These are phyloP conservation scores for Dioscorea alata DNA, from an alignment of 106 monocot genomes.

Conservation along the genomic window DNA sequence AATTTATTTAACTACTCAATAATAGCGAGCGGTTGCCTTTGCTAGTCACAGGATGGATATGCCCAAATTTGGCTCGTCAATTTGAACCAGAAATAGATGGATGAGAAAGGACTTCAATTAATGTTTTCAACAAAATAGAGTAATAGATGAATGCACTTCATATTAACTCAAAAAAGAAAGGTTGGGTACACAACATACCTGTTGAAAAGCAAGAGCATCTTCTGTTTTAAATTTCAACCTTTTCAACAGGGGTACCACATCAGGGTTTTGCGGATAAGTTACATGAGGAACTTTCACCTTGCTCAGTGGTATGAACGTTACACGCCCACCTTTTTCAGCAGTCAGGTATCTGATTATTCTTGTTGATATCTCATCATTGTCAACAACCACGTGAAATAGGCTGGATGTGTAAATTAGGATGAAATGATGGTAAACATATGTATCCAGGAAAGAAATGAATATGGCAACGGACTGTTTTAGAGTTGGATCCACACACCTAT, in stretches of 20 bases:
- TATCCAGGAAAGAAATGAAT: no score
- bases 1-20: no score
- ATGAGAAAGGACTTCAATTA: no score
- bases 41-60: no score
- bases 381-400: conserved; percentile 96
- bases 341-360: conserved; percentile 79
- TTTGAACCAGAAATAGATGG: no score
- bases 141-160: no score
- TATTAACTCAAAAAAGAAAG: no score
- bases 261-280: conserved; percentile 66
- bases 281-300: conserved; percentile 68
- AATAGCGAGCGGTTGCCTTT: no score
- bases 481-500: conserved; percentile 38
- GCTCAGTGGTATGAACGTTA: conserved; percentile 96
- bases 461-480: no score
- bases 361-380: conserved; percentile 81
- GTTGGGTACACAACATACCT: conserved; percentile 30
- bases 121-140: no score
- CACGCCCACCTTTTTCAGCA: conserved; percentile 86
- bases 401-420: conserved; percentile 24
- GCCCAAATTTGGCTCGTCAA: no score
- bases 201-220: conserved; percentile 71
- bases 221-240: conserved; percentile 62
- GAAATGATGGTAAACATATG: no score
- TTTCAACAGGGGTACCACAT: conserved; percentile 83